phyloP scores from a whole-genome alignment of 306 rosid species.

The Gastrolobium bilobum region DNA sequence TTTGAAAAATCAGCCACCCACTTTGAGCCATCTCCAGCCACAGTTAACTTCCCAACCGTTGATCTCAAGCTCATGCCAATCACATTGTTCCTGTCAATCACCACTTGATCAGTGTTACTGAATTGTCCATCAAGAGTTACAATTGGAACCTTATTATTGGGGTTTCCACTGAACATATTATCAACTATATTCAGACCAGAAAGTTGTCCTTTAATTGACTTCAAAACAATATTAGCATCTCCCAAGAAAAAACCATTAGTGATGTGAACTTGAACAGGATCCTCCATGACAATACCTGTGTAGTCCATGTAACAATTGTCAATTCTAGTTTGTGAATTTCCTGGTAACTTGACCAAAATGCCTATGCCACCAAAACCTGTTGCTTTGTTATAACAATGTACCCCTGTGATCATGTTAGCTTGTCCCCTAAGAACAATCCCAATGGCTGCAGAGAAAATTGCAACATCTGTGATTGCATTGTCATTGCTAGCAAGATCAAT shows the following conservation, averaged over 20 bases:
- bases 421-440: constrained; percentile 71
- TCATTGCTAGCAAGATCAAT: constrained; percentile 66
- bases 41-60: constrained; percentile 52
- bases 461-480: constrained; percentile 61
- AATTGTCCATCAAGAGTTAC: constrained; percentile 54
- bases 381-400: constrained; percentile 74
- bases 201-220: constrained; percentile 59
- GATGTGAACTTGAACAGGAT: constrained; percentile 76
- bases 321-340: too few species aligned
- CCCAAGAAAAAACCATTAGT: too few species aligned
- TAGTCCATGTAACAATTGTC: constrained; percentile 70
- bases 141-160: constrained; percentile 43
- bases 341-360: too few species aligned
- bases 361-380: constrained; percentile 64
- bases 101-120: constrained; percentile 54
- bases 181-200: constrained; percentile 61
- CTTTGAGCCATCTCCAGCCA: constrained; percentile 52
- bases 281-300: constrained; percentile 66
- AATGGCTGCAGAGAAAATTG: constrained; percentile 55
- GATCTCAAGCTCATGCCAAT: constrained; percentile 58
- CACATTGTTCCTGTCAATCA: constrained; percentile 58
- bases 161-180: constrained; percentile 59
- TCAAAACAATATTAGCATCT: too few species aligned
- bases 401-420: constrained; percentile 69
- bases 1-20: constrained; percentile 62